Percentiles rank a stretch among this genome's conserved stretches.
Evolutionary conservation across 2,329 filamentous ascomycete species (phyloP).

Genomic region (Sporothrix inflata): DNA sequence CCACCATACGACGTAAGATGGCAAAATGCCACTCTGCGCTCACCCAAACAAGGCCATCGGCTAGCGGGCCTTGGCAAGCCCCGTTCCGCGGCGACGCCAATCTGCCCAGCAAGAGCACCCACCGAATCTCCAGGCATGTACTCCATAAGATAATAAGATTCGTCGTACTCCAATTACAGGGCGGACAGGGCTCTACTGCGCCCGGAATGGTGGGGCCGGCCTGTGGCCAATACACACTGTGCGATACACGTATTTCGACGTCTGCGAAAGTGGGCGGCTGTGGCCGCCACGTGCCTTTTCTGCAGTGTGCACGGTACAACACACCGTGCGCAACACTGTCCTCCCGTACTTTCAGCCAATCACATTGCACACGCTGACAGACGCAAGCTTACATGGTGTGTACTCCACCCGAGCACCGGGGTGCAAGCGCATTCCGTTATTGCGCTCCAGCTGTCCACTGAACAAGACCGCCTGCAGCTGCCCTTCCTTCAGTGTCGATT

Average conservation of each 20-base stretch:
- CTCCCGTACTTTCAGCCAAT: not conserved
- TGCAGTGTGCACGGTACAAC: not conserved
- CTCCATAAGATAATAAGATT: no score
- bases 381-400: no score
- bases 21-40: no score
- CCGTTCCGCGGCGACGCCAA: not conserved
- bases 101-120: not conserved
- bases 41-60: not conserved
- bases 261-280: not conserved
- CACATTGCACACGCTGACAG: slow-evolving; percentile 10
- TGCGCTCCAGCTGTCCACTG: not conserved
- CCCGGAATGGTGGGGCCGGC: not conserved
- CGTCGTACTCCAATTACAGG: not conserved
- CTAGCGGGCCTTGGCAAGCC: slow-evolving; percentile 8
- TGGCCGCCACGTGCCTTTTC: slow-evolving; percentile 13
- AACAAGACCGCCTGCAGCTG: no score
- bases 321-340: not conserved
- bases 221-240: not conserved
- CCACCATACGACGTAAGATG: no score
- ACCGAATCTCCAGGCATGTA: not conserved
- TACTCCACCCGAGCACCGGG: slow-evolving; percentile 4
- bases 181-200: not conserved
- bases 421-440: not conserved
- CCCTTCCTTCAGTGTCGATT: not conserved
- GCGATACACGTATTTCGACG: not conserved